Percentiles rank a stretch among this genome's conserved stretches.
These are phyloP conservation scores for Pseudozyma sp. DNA, from an alignment of 1,284 basidiomycete genomes.

Conservation along the genomic window DNA sequence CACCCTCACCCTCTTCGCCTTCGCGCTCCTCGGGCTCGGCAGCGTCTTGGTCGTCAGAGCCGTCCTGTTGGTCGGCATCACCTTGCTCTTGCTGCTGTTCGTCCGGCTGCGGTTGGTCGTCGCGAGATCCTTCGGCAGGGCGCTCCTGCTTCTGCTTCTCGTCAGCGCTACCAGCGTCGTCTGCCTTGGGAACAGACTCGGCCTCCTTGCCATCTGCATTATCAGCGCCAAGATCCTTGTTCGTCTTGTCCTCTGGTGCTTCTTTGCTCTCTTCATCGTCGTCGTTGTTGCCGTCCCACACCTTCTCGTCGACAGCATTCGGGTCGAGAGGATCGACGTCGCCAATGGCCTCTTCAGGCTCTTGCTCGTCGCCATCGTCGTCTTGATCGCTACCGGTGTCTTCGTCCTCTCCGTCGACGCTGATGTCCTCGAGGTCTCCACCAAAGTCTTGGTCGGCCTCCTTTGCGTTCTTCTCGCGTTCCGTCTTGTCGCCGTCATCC, in stretches of 20 bases:
- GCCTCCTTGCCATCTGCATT: conserved; percentile 63
- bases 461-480: conserved; percentile 74
- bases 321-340: conserved; percentile 89
- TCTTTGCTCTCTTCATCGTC: conserved; percentile 71
- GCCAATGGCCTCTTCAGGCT: conserved; percentile 84
- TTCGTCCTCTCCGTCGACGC: conserved; percentile 72
- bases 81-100: conserved; percentile 24
- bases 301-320: conserved; percentile 90
- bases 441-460: conserved; percentile 75
- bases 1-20: conserved; percentile 56
- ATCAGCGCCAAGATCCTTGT: conserved; percentile 68
- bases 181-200: conserved; percentile 47
- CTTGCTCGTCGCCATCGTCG: conserved; percentile 72
- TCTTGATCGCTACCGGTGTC: conserved; percentile 73
- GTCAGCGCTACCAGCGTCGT: conserved; percentile 25
- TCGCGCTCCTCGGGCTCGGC: conserved; percentile 55
- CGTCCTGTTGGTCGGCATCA: conserved; percentile 22
- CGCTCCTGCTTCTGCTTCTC: conserved; percentile 70
- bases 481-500: conserved; percentile 69
- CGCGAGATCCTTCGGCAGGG: conserved; percentile 69
- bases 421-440: conserved; percentile 78
- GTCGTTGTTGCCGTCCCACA: conserved; percentile 91
- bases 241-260: conserved; percentile 67
- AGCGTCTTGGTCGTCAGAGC: conserved; percentile 35
- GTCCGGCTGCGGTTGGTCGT: conserved; percentile 70